Percentiles rank a stretch among this genome's conserved stretches.
Conservation (phyloP, 2,329 filamentous ascomycete genomes). For the Cordyceps javanica region DNA sequence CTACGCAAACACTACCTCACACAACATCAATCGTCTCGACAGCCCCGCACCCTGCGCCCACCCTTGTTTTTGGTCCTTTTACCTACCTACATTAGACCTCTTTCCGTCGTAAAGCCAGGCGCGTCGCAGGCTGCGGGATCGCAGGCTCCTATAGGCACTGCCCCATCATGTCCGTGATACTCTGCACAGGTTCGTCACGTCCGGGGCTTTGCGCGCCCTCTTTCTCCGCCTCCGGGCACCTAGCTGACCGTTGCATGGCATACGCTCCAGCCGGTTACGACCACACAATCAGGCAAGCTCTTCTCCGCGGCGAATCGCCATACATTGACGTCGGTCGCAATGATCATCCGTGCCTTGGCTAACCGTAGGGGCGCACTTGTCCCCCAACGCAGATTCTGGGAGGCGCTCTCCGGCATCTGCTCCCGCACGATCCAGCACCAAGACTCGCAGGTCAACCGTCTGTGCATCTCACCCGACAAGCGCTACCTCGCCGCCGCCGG, state of each 20-base stretch:
- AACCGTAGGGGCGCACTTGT: no score
- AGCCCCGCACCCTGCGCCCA: neutral
- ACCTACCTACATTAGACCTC: neutral
- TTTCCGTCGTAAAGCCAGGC: neutral
- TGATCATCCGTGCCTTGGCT: no score
- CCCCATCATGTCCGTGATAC: constrained; percentile 54
- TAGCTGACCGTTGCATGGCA: neutral
- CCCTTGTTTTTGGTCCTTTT: neutral
- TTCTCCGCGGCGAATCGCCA: neutral
- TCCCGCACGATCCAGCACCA: constrained; percentile 96
- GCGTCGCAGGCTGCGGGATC: neutral
- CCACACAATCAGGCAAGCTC: constrained; percentile 50
- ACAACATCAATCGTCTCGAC: constrained; percentile 1
- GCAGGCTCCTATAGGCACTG: neutral
- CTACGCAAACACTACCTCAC: neutral
- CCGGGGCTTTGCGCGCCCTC: constrained; percentile 17
- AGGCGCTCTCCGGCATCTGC: constrained; percentile 94
- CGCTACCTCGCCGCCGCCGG: constrained; percentile 81
- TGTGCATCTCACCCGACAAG: constrained; percentile 98
- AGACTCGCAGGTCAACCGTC: constrained; percentile 95
- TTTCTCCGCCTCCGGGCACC: neutral
- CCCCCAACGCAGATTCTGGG: constrained; percentile 97
- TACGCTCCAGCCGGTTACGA: constrained; percentile 49
- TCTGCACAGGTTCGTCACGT: constrained; percentile 49
- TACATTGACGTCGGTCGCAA: no score